Evolutionary conservation across 1,284 basidiomycete species (phyloP).

Genomic region (Apiotrichum porosum): DNA sequence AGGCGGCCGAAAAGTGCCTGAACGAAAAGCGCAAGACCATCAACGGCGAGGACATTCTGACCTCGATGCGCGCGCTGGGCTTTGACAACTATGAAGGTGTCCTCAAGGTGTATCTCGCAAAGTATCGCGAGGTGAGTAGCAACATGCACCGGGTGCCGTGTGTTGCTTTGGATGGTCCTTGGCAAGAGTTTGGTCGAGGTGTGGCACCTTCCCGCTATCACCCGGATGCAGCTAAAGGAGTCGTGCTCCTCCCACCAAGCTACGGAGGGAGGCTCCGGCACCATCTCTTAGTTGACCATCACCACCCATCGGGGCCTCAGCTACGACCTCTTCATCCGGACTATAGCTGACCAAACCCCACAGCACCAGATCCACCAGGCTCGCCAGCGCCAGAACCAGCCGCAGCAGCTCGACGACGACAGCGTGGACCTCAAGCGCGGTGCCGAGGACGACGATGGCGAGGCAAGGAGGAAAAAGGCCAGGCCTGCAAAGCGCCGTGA

Average conservation of each 20-base stretch:
- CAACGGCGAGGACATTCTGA: conserved; percentile 86
- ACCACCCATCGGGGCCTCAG: no score
- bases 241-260: no score
- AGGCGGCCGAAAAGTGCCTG: conserved; percentile 83
- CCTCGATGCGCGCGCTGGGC: conserved; percentile 81
- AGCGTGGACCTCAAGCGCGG: conserved; percentile 16
- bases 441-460: conserved; percentile 15
- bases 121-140: conserved; percentile 70
- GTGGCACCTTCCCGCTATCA: no score
- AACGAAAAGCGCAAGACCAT: conserved; percentile 93
- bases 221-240: not conserved
- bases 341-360: not conserved
- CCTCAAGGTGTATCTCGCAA: conserved; percentile 91
- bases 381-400: conserved; percentile 16
- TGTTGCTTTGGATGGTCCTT: no score
- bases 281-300: no score
- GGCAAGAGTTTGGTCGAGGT: no score
- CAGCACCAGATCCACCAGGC: conserved; percentile 30
- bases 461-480: conserved; percentile 18
- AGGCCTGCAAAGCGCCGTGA: conserved; percentile 1
- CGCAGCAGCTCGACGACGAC: conserved; percentile 10
- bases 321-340: not conserved
- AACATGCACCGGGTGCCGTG: no score
- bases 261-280: no score
- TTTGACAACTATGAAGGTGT: conserved; percentile 84